These are phyloP conservation scores for Candida boleticola DNA, from an alignment of 805 yeast genomes.

Conservation along the genomic window DNA sequence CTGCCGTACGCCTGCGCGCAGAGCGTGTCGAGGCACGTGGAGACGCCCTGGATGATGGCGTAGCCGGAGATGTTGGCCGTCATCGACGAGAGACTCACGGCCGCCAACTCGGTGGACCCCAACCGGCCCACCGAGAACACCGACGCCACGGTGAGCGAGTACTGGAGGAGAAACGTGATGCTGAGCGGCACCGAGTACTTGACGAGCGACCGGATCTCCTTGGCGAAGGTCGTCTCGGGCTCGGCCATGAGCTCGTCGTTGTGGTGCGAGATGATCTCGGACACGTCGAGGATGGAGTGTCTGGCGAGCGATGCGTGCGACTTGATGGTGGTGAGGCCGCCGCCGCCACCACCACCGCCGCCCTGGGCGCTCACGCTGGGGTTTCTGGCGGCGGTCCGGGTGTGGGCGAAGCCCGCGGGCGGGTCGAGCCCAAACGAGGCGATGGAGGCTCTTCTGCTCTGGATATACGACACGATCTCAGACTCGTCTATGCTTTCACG, in stretches of 20 bases:
- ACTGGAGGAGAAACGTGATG: constrained; percentile 66
- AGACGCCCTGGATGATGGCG: constrained; percentile 71
- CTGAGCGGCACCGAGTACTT: constrained; percentile 56
- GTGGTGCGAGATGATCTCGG: constrained; percentile 24
- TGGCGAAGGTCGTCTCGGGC: constrained; percentile 39
- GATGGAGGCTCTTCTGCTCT: constrained; percentile 38
- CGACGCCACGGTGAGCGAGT: constrained; percentile 72
- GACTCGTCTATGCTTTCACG: constrained; percentile 22
- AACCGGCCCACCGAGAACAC: constrained; percentile 75
- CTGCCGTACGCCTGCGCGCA: constrained; percentile 80
- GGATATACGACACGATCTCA: constrained; percentile 38
- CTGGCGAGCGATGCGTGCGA: constrained; percentile 9
- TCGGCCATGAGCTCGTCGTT: constrained; percentile 29
- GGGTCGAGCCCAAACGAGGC: constrained; percentile 28
- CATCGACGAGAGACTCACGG: constrained; percentile 73
- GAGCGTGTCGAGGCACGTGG: constrained; percentile 76
- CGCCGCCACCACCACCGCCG: not conserved
- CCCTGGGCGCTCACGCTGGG: constrained; percentile 9
- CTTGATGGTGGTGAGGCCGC: constrained; percentile 1
- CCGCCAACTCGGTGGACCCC: constrained; percentile 71
- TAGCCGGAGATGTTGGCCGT: constrained; percentile 75
- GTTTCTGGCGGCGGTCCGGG: constrained; percentile 1
- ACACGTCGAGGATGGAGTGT: constrained; percentile 10
- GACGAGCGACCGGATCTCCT: constrained; percentile 39
- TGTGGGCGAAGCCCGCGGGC: constrained; percentile 9